Conservation (phyloP, 768 basidiomycete genomes). For the Collybiopsis confluens region DNA sequence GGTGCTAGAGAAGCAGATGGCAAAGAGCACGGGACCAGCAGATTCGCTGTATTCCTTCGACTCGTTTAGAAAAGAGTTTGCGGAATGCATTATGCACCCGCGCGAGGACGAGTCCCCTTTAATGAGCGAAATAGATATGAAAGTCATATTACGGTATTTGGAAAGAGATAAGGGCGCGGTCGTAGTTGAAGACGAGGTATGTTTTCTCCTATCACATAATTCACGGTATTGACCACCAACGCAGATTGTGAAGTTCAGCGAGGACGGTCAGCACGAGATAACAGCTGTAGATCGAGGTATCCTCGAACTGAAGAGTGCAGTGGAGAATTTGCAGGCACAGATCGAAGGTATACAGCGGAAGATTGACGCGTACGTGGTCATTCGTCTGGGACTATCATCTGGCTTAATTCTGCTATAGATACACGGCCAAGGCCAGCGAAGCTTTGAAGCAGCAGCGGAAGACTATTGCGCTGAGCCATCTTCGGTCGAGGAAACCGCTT, state of each 20-base stretch:
- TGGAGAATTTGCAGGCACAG: slow-evolving; percentile 63
- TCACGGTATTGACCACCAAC: background rate
- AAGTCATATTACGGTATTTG: slow-evolving; percentile 71
- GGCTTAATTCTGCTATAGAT: slow-evolving; percentile 37
- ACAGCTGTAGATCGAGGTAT: slow-evolving; percentile 81
- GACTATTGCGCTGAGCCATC: slow-evolving; percentile 64
- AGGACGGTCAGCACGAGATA: slow-evolving; percentile 39
- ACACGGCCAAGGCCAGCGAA: slow-evolving; percentile 56
- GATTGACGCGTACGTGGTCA: slow-evolving; percentile 60
- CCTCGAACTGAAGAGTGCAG: slow-evolving; percentile 71
- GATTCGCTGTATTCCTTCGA: slow-evolving; percentile 61
- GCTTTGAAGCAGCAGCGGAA: slow-evolving; percentile 72
- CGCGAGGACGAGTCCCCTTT: slow-evolving; percentile 5
- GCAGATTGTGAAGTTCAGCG: slow-evolving; percentile 81
- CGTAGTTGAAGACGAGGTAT: slow-evolving; percentile 64
- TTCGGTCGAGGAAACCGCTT: slow-evolving; percentile 79
- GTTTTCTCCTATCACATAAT: slow-evolving; percentile 17
- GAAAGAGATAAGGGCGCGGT: slow-evolving; percentile 69
- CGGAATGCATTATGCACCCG: slow-evolving; percentile 26
- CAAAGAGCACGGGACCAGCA: slow-evolving; percentile 41
- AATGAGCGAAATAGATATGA: slow-evolving; percentile 60
- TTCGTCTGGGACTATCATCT: slow-evolving; percentile 1
- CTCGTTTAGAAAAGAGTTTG: slow-evolving; percentile 60
- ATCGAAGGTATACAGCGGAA: slow-evolving; percentile 63
- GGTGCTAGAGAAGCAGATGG: slow-evolving; percentile 41